Conservation (phyloP, 2,329 filamentous ascomycete genomes). For the Aspergillus calidoustus region DNA sequence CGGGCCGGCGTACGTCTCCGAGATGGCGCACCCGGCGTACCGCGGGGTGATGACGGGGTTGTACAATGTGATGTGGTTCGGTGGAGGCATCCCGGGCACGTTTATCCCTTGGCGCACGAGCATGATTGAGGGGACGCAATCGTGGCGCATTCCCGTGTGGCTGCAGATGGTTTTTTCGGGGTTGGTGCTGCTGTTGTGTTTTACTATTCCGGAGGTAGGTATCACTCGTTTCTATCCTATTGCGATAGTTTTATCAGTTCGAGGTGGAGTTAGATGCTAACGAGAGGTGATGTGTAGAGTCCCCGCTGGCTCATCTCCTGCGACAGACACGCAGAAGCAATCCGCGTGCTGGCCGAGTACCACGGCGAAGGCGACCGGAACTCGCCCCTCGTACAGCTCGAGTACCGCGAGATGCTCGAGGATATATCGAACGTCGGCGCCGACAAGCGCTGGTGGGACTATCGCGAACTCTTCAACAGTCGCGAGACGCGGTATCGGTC, state of each 20-base stretch:
- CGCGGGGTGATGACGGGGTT: constrained; percentile 46
- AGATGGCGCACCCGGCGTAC: constrained; percentile 43
- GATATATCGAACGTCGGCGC: constrained; percentile 23
- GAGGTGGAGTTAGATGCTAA: neutral
- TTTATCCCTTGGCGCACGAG: constrained; percentile 53
- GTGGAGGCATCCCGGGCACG: constrained; percentile 55
- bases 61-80: constrained; percentile 50
- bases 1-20: constrained; percentile 41
- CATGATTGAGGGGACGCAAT: constrained; percentile 44
- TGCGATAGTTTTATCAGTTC: too few relatives aligned
- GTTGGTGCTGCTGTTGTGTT: constrained; percentile 55
- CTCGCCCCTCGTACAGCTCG: constrained; percentile 38
- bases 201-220: constrained; percentile 53
- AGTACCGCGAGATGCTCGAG: constrained; percentile 33
- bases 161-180: constrained; percentile 54
- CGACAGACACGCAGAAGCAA: constrained; percentile 61
- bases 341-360: constrained; percentile 61
- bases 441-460: constrained; percentile 10
- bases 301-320: constrained; percentile 67
- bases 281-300: constrained; percentile 47
- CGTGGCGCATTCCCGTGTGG: constrained; percentile 66
- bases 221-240: too few relatives aligned
- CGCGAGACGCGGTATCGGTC: constrained; percentile 53
- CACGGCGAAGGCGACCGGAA: constrained; percentile 58
- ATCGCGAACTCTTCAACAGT: constrained; percentile 44